phyloP scores from a whole-genome alignment of 2,329 filamentous ascomycete genomes.

The Corynespora cassiicola region DNA sequence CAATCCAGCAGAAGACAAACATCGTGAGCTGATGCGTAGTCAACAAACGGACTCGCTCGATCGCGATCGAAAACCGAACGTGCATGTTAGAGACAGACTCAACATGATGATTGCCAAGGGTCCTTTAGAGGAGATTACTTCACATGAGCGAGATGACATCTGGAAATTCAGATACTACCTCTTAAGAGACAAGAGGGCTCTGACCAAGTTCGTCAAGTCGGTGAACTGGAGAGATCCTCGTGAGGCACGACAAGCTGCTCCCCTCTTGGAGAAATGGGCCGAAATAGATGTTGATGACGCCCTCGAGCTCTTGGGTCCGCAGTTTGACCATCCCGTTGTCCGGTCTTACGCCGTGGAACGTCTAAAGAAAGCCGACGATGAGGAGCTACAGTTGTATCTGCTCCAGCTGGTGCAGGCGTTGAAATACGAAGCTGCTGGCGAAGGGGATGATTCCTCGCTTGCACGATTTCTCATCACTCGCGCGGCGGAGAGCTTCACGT shows the following conservation, averaged over 20 bases:
- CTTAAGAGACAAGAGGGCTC: slow-evolving; percentile 81
- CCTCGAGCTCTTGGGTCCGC: slow-evolving; percentile 88
- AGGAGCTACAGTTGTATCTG: slow-evolving; percentile 89
- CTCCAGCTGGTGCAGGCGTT: slow-evolving; percentile 94
- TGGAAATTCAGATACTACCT: slow-evolving; percentile 98
- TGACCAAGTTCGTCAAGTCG: slow-evolving; percentile 98
- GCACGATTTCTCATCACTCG: slow-evolving; percentile 88
- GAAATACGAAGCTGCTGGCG: slow-evolving; percentile 67
- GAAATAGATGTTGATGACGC: slow-evolving; percentile 98
- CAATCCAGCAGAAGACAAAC: slow-evolving; percentile 95
- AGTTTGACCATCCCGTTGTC: slow-evolving; percentile 86
- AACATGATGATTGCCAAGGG: slow-evolving; percentile 92
- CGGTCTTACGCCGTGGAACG: slow-evolving; percentile 93
- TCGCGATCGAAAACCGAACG: slow-evolving; percentile 93
- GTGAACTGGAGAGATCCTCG: slow-evolving; percentile 89
- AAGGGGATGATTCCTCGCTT: slow-evolving; percentile 81
- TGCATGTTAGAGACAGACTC: slow-evolving; percentile 91
- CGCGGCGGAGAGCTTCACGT: slow-evolving; percentile 84
- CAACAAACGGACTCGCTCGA: slow-evolving; percentile 93
- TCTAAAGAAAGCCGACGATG: slow-evolving; percentile 87
- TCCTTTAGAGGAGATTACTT: slow-evolving; percentile 83
- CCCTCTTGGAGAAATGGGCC: slow-evolving; percentile 90
- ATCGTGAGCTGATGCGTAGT: slow-evolving; percentile 87
- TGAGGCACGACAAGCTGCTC: slow-evolving; percentile 87
- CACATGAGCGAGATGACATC: slow-evolving; percentile 93